Conservation (phyloP, 1,284 basidiomycete species). For the Mycena citricolor region DNA sequence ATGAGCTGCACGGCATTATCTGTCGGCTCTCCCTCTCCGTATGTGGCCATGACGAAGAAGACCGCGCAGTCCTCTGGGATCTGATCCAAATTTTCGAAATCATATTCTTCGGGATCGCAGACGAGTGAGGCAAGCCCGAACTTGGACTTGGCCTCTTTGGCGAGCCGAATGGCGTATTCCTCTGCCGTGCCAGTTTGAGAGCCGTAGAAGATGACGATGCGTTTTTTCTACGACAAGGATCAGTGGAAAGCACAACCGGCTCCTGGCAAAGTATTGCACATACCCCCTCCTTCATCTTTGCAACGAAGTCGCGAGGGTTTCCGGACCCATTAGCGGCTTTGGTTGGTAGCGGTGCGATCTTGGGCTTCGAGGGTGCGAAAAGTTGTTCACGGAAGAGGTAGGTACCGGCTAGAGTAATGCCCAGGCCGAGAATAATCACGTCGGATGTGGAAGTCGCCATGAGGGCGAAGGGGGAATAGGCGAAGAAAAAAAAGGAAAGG, state of each 20-base stretch:
- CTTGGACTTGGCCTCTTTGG: conserved; percentile 92
- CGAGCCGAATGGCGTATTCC: conserved; percentile 91
- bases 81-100: conserved; percentile 93
- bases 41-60: conserved; percentile 96
- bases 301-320: conserved; percentile 86
- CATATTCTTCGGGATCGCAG: conserved; percentile 96
- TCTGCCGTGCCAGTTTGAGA: conserved; percentile 97
- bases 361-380: conserved; percentile 62
- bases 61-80: conserved; percentile 84
- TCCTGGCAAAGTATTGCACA: conserved; percentile 45
- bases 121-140: conserved; percentile 92
- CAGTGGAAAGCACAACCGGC: conserved; percentile 19
- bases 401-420: conserved; percentile 67
- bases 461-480: conserved; percentile 34
- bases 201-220: conserved; percentile 92
- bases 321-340: conserved; percentile 62
- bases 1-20: conserved; percentile 97
- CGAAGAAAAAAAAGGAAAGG: no score
- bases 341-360: conserved; percentile 45
- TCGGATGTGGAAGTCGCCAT: conserved; percentile 64
- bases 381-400: conserved; percentile 81
- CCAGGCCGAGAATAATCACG: conserved; percentile 64
- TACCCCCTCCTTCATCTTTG: conserved; percentile 87
- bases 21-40: conserved; percentile 98
- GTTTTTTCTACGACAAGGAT: conserved; percentile 73